A percentile compares a stretch with the other conserved stretches of the same genome.
Evolutionary conservation across 352 stramenopile species (phyloP).

Genomic region (Phytophthora quininea): DNA sequence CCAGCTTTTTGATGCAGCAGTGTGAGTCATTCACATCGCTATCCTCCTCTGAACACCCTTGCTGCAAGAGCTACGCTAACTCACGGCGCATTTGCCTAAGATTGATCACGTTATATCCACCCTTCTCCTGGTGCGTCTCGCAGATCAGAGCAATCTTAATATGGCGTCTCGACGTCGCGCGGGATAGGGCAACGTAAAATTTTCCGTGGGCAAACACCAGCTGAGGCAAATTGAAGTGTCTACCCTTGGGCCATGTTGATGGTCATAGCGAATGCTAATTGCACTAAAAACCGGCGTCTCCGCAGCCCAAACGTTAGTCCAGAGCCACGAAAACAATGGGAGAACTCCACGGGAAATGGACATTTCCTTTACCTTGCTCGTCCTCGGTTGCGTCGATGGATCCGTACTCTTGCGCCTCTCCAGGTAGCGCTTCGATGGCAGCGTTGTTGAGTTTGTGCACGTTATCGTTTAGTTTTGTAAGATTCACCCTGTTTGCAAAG

Average conservation of each 20-base stretch:
- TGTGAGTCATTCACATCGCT: no score
- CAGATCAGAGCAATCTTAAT: neutral
- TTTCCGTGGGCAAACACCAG: slow-evolving; percentile 22
- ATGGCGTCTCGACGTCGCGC: neutral
- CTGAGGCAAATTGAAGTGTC: slow-evolving; percentile 19
- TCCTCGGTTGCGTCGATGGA: neutral
- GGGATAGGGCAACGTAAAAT: slow-evolving; percentile 22
- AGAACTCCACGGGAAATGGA: slow-evolving; percentile 19
- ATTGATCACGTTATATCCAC: neutral
- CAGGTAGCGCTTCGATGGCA: neutral
- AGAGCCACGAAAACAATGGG: slow-evolving; percentile 16
- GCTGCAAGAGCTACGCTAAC: no score
- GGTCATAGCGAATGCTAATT: slow-evolving; percentile 30
- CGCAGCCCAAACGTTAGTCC: slow-evolving; percentile 22
- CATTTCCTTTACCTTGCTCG: slow-evolving; percentile 7
- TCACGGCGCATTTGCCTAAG: no score
- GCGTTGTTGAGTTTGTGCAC: neutral
- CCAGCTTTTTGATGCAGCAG: no score
- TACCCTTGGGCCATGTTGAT: slow-evolving; percentile 36
- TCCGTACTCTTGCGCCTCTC: neutral
- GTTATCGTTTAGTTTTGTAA: neutral
- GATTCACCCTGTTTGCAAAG: neutral
- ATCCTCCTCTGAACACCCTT: no score
- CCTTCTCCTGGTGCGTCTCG: neutral
- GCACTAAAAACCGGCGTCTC: slow-evolving; percentile 26